These are phyloP conservation scores for Annona squamosa DNA, from an alignment of 164 flowering plant species.

Conservation along the genomic window DNA sequence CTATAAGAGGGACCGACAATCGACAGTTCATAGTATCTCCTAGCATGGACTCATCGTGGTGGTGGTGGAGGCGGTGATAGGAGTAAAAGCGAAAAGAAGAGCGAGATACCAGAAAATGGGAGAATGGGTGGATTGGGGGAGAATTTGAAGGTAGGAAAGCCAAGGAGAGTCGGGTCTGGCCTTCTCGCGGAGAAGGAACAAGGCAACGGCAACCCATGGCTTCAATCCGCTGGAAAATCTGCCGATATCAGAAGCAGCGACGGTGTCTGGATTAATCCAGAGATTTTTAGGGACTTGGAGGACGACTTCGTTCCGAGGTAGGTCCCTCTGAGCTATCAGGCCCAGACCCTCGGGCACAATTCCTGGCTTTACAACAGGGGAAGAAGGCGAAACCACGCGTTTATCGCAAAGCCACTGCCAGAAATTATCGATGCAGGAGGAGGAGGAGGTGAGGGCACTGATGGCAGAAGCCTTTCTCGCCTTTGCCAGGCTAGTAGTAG, in stretches of 20 bases:
- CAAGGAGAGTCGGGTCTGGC: slow-evolving; percentile 45
- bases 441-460: neutral
- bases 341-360: slow-evolving; percentile 73
- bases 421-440: slow-evolving; percentile 40
- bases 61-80: too few species aligned
- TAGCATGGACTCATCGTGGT: too few species aligned
- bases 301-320: slow-evolving; percentile 65
- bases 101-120: slow-evolving; percentile 55
- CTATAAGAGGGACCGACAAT: too few species aligned
- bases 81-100: neutral
- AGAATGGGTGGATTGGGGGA: slow-evolving; percentile 63
- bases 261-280: slow-evolving; percentile 83
- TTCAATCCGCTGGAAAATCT: slow-evolving; percentile 59
- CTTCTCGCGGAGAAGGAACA: slow-evolving; percentile 78
- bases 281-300: slow-evolving; percentile 75
- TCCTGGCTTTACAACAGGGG: slow-evolving; percentile 46
- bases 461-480: neutral
- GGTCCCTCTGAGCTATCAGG: slow-evolving; percentile 56
- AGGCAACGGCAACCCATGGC: slow-evolving; percentile 84
- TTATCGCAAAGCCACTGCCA: slow-evolving; percentile 71
- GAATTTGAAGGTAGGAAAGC: slow-evolving; percentile 58
- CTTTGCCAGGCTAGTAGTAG: too few species aligned
- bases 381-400: slow-evolving; percentile 51
- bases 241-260: slow-evolving; percentile 75
- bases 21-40: too few species aligned